Evolutionary conservation across 108 stramenopile species (phyloP).

Genomic region (Cyclotella atomus): DNA sequence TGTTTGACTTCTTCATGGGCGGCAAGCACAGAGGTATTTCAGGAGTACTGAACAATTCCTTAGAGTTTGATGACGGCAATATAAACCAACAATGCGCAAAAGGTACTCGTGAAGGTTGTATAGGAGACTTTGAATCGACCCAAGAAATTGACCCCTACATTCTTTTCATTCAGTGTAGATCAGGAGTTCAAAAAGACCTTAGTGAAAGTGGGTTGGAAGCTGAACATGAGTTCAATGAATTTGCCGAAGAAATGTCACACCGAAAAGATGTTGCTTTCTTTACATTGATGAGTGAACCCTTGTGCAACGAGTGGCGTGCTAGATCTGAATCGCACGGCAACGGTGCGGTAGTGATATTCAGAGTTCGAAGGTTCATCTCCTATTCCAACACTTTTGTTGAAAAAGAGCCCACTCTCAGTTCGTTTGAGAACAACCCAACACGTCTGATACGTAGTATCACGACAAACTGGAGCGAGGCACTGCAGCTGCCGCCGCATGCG

Average conservation of each 20-base stretch:
- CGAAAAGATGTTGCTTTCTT: slow-evolving; percentile 53
- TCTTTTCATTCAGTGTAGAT: slow-evolving; percentile 48
- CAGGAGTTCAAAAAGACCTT: not conserved
- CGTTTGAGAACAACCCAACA: slow-evolving; percentile 9
- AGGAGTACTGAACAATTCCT: slow-evolving; percentile 28
- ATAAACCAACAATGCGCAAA: not conserved
- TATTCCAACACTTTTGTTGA: slow-evolving; percentile 4
- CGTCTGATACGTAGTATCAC: slow-evolving; percentile 23
- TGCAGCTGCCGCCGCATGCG: slow-evolving; percentile 9
- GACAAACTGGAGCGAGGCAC: slow-evolving; percentile 37
- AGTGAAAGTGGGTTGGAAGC: slow-evolving; percentile 7
- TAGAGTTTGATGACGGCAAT: slow-evolving; percentile 7
- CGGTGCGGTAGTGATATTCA: slow-evolving; percentile 29
- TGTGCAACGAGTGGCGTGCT: slow-evolving; percentile 24
- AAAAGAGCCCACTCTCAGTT: not conserved
- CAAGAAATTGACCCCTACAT: slow-evolving; percentile 50
- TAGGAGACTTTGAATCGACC: not conserved
- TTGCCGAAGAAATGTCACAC: slow-evolving; percentile 45
- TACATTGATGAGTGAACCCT: slow-evolving; percentile 13
- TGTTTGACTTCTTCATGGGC: slow-evolving; percentile 38
- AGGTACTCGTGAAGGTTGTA: not conserved
- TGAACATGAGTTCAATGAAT: slow-evolving; percentile 37
- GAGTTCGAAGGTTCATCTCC: slow-evolving; percentile 18
- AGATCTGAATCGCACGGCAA: not conserved
- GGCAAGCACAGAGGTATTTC: slow-evolving; percentile 19